Evolutionary conservation across 257 asterid species (phyloP), one percentile per base, ranked within the genome.

Genomic region (Plantago elongata): DNA sequence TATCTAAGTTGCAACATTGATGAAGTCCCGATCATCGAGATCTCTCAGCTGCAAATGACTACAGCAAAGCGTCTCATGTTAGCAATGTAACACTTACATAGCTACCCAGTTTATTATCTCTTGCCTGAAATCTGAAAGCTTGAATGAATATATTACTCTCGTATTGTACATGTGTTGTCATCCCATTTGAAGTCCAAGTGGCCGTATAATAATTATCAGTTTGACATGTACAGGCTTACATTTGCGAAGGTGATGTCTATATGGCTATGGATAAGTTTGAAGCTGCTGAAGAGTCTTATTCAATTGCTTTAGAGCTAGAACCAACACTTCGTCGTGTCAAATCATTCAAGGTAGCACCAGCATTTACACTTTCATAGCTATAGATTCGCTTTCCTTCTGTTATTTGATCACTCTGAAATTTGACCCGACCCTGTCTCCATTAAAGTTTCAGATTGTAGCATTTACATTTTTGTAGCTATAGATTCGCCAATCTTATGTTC

Each of bases 271-370:
- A 77, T 61, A 71, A 74, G 54, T 57, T 79, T 30, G 77, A 79
- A 13, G 83, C 69, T 51, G 96, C 98, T 16, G 82, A 83, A 72
- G 81, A 77, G 64, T 86, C 90, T 37, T 89, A 81, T 66, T 79
- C 84, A 57, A 78, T 76, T 66, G 95, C 97, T 30, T 64, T 86
- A 68, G 79, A 78, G 16, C 70, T 89, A 49, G 85, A 92, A 58
- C 93, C 95, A 17, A 82, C 95, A 52, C 74, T 89, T 70, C 86
- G 86, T 11, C 90, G 89, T 54, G 83, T 95, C 62, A 92, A 83
- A 70, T 69, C 94, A 49, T 92, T 84, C 81, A 92, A 86, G 95
- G 98, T 90, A 66, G 49, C 47, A 5, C 54, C 22, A 13, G 7
- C 60, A 62, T 54, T 63, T 48, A 27, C 54, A 15, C 51, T 54